These are phyloP conservation scores for Rhizopus arrhizus DNA, from an alignment of 371 early-diverging fungal species.

Conservation along the genomic window DNA sequence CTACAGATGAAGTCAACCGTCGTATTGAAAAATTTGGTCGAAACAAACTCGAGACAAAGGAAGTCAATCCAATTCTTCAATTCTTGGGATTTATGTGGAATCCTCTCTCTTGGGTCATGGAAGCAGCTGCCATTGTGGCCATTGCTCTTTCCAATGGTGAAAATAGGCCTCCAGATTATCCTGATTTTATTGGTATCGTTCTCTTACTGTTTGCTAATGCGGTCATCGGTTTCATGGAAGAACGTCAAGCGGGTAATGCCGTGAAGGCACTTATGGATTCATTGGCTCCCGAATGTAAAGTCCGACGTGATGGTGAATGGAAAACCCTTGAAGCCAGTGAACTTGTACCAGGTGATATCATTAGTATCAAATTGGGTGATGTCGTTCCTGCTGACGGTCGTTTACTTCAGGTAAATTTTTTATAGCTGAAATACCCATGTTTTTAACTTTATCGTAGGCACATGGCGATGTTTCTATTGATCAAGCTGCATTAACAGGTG, in stretches of 20 bases:
- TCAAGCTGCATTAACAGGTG: constrained; percentile 87
- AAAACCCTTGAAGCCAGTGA: constrained; percentile 52
- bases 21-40: constrained; percentile 67
- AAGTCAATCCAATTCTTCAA: constrained; percentile 76
- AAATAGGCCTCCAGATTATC: constrained; percentile 71
- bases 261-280: constrained; percentile 77
- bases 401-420: constrained; percentile 50
- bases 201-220: constrained; percentile 81
- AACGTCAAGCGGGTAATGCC: constrained; percentile 77
- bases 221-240: constrained; percentile 84
- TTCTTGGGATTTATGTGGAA: constrained; percentile 88
- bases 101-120: constrained; percentile 80
- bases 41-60: constrained; percentile 74
- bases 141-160: constrained; percentile 71
- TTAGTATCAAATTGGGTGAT: constrained; percentile 75
- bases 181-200: constrained; percentile 83
- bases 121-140: constrained; percentile 74
- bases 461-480: constrained; percentile 63
- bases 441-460: constrained; percentile 54
- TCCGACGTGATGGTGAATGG: constrained; percentile 64
- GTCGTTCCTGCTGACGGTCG: constrained; percentile 79
- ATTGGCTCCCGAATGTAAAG: constrained; percentile 73
- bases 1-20: constrained; percentile 58
- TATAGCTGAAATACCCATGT: constrained; percentile 6
- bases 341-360: constrained; percentile 79